Percentiles rank a stretch among this genome's conserved stretches.
phyloP scores from a whole-genome alignment of 345 rosid species.

The Moricandia moricandioides region DNA sequence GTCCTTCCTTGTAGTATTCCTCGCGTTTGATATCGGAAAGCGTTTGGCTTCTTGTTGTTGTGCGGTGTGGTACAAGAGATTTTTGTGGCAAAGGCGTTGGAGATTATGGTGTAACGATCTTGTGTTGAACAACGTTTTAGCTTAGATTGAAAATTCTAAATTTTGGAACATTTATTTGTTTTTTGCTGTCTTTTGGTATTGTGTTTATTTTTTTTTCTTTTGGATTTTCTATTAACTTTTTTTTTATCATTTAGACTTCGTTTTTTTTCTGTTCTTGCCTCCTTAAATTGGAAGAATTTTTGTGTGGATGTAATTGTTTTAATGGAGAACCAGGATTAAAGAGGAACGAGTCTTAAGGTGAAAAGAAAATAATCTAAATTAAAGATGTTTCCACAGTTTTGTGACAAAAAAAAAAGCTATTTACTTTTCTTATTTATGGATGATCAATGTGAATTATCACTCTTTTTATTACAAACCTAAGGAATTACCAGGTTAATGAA shows the following conservation, averaged over 20 bases:
- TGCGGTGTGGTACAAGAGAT: slow-evolving; percentile 29
- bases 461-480: not conserved
- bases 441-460: not conserved
- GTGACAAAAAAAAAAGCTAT: too few relatives aligned
- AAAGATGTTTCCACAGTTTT: not conserved
- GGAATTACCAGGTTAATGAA: not conserved
- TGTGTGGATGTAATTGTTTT: slow-evolving; percentile 1
- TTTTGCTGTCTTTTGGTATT: not conserved
- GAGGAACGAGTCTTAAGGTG: slow-evolving; percentile 31
- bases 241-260: not conserved
- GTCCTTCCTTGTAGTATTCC: slow-evolving; percentile 48
- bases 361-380: not conserved
- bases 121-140: not conserved
- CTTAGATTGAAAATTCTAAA: not conserved
- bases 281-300: not conserved
- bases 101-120: too few relatives aligned
- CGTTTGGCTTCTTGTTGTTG: slow-evolving; percentile 37
- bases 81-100: too few relatives aligned
- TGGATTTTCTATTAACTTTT: not conserved
- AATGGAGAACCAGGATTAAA: slow-evolving; percentile 5
- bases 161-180: not conserved
- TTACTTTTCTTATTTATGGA: not conserved
- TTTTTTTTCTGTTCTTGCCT: not conserved
- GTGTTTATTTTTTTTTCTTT: not conserved
- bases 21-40: slow-evolving; percentile 66